Evolutionary conservation across 2,329 filamentous ascomycete genomes (phyloP), one percentile per base, ranked within the genome.

Genomic region (Colletotrichum abscissum): DNA sequence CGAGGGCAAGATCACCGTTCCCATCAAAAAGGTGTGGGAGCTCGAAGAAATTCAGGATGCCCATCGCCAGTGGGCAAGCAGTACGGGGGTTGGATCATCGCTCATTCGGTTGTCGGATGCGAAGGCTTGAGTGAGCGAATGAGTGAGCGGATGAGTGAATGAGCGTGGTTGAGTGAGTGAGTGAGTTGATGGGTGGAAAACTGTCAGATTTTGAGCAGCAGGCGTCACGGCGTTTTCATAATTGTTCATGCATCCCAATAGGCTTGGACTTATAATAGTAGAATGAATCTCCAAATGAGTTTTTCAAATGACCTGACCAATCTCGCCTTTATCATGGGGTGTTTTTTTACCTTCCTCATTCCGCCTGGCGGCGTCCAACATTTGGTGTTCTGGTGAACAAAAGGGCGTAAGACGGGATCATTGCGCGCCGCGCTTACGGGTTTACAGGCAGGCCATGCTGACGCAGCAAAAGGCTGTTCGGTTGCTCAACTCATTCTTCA

Each of bases 1-100:
- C 11, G 73, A 80, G 8, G 81, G 81, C 1, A 78, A 77, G 66
- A 80, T 86, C 22, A 57, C 74, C 6, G 79, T 83, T 2, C 80
- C 80, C 0, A 83, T 86, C 22, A 85, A 83, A 78, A 79, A 78
- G 42, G 75, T 82, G 2, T 86, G 83, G 84, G 79, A 82, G 14
- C 75, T 86, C 75, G 83, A 86, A 46, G 79, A 85, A 16, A 79
- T 85, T 19, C 76, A 79, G 69, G 79, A 80, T 60, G 80, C 84
- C 19, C 84, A 86, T 69, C 77, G 78, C 54, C 76, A 76, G 63
- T 85, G 83, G 83, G 79, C 79, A 1, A 80, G 76, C 56, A 76
- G 79, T 4, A 68, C 69, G 5, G 84, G 83, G 1, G 78, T 84
- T 58, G 84, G 84, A 1, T 83, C 80, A 6, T 74, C 80, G 24